Evolutionary conservation across 805 yeast species (phyloP).

Genomic region (Lipomyces yamanashiensis): DNA sequence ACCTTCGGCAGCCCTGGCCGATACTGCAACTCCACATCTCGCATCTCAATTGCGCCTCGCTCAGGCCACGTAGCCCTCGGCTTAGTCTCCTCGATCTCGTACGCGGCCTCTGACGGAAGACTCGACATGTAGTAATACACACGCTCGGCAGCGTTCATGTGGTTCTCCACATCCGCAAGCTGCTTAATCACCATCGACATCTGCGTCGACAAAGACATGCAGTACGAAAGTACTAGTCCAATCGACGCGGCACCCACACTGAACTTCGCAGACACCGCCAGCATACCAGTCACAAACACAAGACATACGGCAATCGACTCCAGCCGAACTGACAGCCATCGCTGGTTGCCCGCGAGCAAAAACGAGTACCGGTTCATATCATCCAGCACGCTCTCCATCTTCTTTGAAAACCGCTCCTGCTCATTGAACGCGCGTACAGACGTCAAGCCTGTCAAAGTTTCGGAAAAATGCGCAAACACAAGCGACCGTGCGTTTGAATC

Average conservation of each 20-base stretch:
- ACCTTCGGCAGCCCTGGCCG: conserved; percentile 70
- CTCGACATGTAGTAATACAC: conserved; percentile 65
- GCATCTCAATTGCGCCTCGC: conserved; percentile 60
- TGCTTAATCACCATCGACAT: conserved; percentile 66
- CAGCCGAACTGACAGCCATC: conserved; percentile 71
- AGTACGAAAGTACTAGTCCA: conserved; percentile 38
- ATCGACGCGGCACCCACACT: conserved; percentile 58
- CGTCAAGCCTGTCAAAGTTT: conserved; percentile 65
- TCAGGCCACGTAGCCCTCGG: conserved; percentile 66
- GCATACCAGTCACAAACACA: conserved; percentile 59
- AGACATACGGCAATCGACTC: conserved; percentile 59
- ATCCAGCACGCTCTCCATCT: conserved; percentile 56
- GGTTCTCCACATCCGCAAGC: conserved; percentile 73
- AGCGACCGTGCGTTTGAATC: conserved; percentile 74
- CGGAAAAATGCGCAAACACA: conserved; percentile 73
- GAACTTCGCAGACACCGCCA: conserved; percentile 67
- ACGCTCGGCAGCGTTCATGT: conserved; percentile 77
- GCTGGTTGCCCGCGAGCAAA: conserved; percentile 65
- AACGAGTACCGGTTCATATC: conserved; percentile 71
- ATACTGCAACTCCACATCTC: conserved; percentile 62
- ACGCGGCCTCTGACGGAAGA: conserved; percentile 70
- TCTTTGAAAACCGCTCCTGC: conserved; percentile 53
- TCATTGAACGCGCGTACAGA: conserved; percentile 66
- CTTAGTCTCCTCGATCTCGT: conserved; percentile 52
- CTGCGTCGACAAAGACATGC: conserved; percentile 52